These are phyloP conservation scores for Syzygium malaccense DNA, from an alignment of 441 rosid species.

Conservation along the genomic window DNA sequence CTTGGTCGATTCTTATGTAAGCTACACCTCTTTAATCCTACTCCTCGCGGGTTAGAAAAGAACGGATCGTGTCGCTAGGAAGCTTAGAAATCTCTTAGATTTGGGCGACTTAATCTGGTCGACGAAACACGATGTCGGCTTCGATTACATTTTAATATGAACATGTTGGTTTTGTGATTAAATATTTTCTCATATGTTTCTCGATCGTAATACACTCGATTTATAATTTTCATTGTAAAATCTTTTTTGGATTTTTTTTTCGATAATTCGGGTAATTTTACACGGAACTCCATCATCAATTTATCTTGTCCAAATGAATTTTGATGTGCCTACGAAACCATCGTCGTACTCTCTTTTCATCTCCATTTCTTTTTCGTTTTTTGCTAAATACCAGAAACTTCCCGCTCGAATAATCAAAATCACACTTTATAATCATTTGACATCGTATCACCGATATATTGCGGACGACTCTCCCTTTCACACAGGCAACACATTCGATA, in stretches of 20 bases:
- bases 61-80: rapidly evolving
- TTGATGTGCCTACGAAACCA: background rate
- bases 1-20: background rate
- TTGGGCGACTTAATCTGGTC: no score
- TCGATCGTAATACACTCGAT: background rate
- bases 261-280: rapidly evolving
- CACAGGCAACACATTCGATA: background rate
- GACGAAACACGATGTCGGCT: background rate
- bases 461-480: background rate
- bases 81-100: background rate
- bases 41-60: background rate
- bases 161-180: background rate
- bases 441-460: background rate
- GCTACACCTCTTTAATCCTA: background rate
- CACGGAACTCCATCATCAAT: background rate
- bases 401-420: rapidly evolving
- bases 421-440: background rate
- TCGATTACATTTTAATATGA: background rate
- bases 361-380: background rate
- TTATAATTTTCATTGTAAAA: background rate
- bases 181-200: background rate
- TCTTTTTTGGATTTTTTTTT: background rate
- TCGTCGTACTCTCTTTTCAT: background rate
- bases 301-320: background rate
- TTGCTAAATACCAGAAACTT: background rate